Percentiles rank a stretch among this genome's conserved stretches.
phyloP scores from a whole-genome alignment of 1,139 yeast genomes.

The Scheffersomyces insectosa region DNA sequence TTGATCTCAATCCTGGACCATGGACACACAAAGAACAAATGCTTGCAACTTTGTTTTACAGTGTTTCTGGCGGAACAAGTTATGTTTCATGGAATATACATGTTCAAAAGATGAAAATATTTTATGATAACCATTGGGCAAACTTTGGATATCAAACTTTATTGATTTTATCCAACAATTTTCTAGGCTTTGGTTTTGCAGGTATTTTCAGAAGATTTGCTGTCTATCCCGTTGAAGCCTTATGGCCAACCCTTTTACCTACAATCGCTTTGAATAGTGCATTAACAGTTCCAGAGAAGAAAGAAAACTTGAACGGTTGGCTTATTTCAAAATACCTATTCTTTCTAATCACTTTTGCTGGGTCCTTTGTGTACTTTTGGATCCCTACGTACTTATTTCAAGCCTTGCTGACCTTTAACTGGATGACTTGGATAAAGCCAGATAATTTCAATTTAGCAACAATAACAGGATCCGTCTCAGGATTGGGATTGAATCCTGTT shows the following conservation, averaged over 20 bases:
- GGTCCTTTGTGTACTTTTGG: constrained; percentile 20
- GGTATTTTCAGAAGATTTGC: constrained; percentile 21
- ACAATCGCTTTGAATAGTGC: constrained; percentile 21
- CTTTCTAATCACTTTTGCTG: constrained; percentile 12
- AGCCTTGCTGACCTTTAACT: constrained; percentile 18
- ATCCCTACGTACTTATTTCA: constrained; percentile 17
- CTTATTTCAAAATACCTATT: constrained; percentile 16
- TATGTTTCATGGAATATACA: constrained; percentile 18
- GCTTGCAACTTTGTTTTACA: constrained; percentile 19
- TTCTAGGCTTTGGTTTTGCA: constrained; percentile 24
- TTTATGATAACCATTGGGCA: constrained; percentile 17
- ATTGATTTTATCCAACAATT: constrained; percentile 16
- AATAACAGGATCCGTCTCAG: constrained; percentile 15
- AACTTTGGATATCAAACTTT: constrained; percentile 17
- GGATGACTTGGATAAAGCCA: constrained; percentile 23
- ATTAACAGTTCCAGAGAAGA: constrained; percentile 15
- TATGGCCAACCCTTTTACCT: constrained; percentile 21
- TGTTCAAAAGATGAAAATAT: constrained; percentile 14
- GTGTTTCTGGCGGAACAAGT: constrained; percentile 14
- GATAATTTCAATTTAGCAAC: constrained; percentile 16
- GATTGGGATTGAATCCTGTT: constrained; percentile 20
- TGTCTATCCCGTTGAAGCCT: constrained; percentile 14
- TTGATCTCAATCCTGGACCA: constrained; percentile 25
- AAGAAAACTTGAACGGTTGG: constrained; percentile 21
- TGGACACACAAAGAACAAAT: constrained; percentile 25